These are phyloP conservation scores for Withania somnifera DNA, from an alignment of 305 asterid species.

Conservation along the genomic window DNA sequence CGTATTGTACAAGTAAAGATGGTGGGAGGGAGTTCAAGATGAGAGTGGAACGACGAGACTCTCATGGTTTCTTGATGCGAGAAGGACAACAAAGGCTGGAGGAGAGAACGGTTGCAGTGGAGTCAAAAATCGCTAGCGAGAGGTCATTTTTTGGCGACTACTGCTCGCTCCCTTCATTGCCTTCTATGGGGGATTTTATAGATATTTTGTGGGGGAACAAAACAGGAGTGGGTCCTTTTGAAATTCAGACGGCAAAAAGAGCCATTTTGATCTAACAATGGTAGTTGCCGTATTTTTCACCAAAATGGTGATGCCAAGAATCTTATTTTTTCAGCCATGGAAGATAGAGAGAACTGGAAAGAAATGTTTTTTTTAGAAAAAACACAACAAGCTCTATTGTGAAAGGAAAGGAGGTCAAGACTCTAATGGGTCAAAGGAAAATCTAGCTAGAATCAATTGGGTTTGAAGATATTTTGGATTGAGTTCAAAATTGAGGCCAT, in stretches of 20 bases:
- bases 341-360: neutral
- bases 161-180: neutral
- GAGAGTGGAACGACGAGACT: too few relatives aligned
- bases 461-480: neutral
- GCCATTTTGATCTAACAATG: neutral
- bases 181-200: neutral
- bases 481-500: neutral
- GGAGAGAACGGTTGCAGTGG: too few relatives aligned
- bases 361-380: neutral
- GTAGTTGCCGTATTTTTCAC: neutral
- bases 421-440: neutral
- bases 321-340: neutral
- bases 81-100: too few relatives aligned
- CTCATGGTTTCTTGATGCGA: too few relatives aligned
- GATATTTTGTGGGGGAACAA: neutral
- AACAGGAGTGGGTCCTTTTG: neutral
- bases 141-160: too few relatives aligned
- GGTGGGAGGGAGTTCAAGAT: too few relatives aligned
- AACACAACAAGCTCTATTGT: neutral
- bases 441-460: neutral
- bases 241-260: neutral
- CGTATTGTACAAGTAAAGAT: too few relatives aligned
- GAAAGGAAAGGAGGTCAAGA: neutral
- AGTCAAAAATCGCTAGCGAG: too few relatives aligned
- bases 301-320: neutral